Evolutionary conservation across 2,329 filamentous ascomycete species (phyloP), one percentile per base, ranked within the genome.

Genomic region (Mollisiaceae sp.): DNA sequence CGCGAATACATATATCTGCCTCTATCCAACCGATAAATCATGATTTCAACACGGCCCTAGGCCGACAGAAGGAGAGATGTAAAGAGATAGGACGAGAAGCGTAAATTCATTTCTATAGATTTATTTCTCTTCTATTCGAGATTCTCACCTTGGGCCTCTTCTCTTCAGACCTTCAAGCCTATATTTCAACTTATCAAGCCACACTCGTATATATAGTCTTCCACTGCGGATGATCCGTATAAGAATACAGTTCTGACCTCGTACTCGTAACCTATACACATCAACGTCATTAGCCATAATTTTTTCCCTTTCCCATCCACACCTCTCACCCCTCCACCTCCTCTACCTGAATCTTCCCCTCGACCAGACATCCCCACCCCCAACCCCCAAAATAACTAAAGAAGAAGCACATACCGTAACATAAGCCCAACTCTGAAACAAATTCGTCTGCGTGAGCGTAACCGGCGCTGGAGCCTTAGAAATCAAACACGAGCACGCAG

Each of bases 401-500:
- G 18, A 20, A 35, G 2, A 56, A 45, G 54, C 60, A 62, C 60
- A 47, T 47, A 47, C 50, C 22, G 54, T 58, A 52, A 35, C 45
- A 59, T 58, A 52, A 47, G 39, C 56, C 61, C 61, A 63, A 15
- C 11, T 58, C 54, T 59, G 41, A 24, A 36, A 18, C 27, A 38
- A 15, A 36, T 63, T 45, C 41, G 54, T 50, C 27, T 47, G 27
- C 47, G 39, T 63, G 8, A 45, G n/a, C 2, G 55, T 63, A 11
- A 41, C 32, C 11, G 22, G 11, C 9, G 61, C 22, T 15, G 41
- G 50, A n/a, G 39, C 54, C 32, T 18, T 24, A 36, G 15, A 27
- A 52, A 63, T 35, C 39, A 63, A 41, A 41, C 61, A 63, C 39
- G 61, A 63, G 52, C 61, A 63, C 35, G 41, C 61, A 2, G 32